A percentile compares a stretch with the other conserved stretches of the same genome.
phyloP scores from a whole-genome alignment of 192 early-diverging fungal genomes.

The Diversispora epigaea region DNA sequence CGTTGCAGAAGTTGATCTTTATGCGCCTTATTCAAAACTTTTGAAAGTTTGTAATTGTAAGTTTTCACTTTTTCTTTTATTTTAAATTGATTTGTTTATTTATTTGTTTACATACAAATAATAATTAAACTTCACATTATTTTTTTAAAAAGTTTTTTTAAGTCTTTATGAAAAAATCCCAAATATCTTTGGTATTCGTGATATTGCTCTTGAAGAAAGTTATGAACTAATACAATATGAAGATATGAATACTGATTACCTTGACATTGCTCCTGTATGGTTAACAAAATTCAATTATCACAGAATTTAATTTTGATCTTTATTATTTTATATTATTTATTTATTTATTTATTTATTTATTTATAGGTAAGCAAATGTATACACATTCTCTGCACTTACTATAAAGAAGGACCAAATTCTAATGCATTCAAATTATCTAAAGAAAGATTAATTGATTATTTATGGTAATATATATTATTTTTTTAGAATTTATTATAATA shows the following conservation, averaged over 20 bases:
- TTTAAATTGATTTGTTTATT: conserved; percentile 2
- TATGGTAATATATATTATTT: conserved; percentile 63
- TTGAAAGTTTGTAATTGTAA: conserved; percentile 73
- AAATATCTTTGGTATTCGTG: conserved; percentile 51
- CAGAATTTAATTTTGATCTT: background rate
- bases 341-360: background rate
- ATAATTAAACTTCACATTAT: background rate
- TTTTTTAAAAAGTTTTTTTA: conserved; percentile 42
- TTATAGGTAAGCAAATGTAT: conserved; percentile 74
- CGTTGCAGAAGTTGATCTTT: conserved; percentile 77
- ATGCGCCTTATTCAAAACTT: conserved; percentile 77
- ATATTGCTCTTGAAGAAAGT: conserved; percentile 69
- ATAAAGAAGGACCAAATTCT: conserved; percentile 85
- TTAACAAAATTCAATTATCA: background rate
- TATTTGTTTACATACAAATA: background rate
- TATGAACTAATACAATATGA: conserved; percentile 84
- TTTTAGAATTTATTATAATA: background rate
- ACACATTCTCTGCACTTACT: conserved; percentile 85
- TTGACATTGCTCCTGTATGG: conserved; percentile 87
- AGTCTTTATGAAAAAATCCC: conserved; percentile 76
- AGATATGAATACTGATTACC: conserved; percentile 83
- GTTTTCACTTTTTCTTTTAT: background rate
- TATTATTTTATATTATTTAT: background rate
- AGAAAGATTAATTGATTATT: conserved; percentile 73
- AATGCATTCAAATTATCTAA: conserved; percentile 73